A percentile compares a stretch with the other conserved stretches of the same genome.
Evolutionary conservation across 768 basidiomycete genomes (phyloP).

Genomic region (Ephemerocybe angulata): DNA sequence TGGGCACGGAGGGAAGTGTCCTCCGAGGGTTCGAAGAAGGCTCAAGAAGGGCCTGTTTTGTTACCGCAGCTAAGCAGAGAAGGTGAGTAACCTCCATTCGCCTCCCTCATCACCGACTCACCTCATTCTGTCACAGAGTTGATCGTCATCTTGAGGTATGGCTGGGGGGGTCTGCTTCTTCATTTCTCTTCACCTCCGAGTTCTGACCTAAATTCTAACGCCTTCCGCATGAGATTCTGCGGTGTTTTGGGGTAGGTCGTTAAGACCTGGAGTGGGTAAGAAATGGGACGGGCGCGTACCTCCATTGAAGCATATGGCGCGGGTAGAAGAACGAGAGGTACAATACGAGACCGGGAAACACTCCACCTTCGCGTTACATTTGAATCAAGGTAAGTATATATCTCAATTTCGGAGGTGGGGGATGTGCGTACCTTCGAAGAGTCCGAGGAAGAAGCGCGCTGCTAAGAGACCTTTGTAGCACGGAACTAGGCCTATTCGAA

Average conservation of each 20-base stretch:
- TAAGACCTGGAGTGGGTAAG: too few species aligned
- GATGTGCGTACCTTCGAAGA: conserved; percentile 38
- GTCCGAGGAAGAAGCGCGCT: conserved; percentile 50
- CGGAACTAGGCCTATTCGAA: conserved; percentile 40
- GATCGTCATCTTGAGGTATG: too few species aligned
- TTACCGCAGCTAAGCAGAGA: too few species aligned
- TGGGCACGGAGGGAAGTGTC: too few species aligned
- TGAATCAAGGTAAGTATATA: background rate
- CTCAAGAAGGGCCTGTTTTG: too few species aligned
- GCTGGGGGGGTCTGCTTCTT: too few species aligned
- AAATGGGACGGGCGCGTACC: conserved; percentile 25
- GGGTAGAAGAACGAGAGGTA: conserved; percentile 58
- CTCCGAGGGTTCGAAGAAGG: too few species aligned
- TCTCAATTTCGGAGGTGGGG: background rate
- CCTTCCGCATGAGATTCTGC: conserved; percentile 48
- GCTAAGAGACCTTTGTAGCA: conserved; percentile 42
- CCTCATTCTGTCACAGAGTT: too few species aligned
- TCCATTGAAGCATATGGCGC: conserved; percentile 46
- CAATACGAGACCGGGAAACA: conserved; percentile 55
- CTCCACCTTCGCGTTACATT: conserved; percentile 53
- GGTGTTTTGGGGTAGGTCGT: conserved; percentile 31
- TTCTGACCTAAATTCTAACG: too few species aligned
- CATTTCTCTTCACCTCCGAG: too few species aligned
- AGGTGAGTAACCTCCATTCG: too few species aligned
- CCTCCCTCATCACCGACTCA: too few species aligned